A percentile compares a stretch with the other conserved stretches of the same genome.
phyloP scores from a whole-genome alignment of 129 eudicot genomes.

The Kitagawia praeruptora region DNA sequence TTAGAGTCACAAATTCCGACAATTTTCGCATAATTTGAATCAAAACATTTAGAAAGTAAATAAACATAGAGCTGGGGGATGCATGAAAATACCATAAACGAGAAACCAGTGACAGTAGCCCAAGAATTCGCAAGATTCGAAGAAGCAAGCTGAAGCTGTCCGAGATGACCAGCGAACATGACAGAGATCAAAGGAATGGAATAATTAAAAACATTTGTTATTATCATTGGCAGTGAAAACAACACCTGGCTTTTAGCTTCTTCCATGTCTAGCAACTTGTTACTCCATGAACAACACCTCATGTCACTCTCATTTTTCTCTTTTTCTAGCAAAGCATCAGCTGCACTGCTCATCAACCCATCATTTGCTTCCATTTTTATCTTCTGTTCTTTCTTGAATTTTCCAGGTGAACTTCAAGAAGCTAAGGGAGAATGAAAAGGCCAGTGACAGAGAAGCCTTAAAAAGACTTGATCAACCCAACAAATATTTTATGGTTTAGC shows the following conservation, averaged over 20 bases:
- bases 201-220: conserved; percentile 31
- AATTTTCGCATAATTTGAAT: background rate
- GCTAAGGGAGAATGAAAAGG: no score
- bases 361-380: background rate
- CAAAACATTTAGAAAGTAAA: background rate
- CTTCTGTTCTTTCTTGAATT: background rate
- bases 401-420: background rate
- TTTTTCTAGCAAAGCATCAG: background rate
- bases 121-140: conserved; percentile 48
- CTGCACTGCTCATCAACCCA: background rate
- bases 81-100: conserved; percentile 30
- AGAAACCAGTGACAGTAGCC: conserved; percentile 42
- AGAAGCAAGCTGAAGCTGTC: conserved; percentile 43
- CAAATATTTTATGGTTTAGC: no score
- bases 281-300: conserved; percentile 14
- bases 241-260: conserved; percentile 32
- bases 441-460: background rate
- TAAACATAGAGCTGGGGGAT: background rate
- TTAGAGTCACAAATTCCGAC: background rate
- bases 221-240: conserved; percentile 39
- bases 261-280: conserved; percentile 19
- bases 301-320: background rate
- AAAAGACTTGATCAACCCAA: no score
- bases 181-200: conserved; percentile 41
- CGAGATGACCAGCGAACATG: conserved; percentile 62